Conservation (phyloP, 176 grass and related monocot species). For the Tuctoria greenei region DNA sequence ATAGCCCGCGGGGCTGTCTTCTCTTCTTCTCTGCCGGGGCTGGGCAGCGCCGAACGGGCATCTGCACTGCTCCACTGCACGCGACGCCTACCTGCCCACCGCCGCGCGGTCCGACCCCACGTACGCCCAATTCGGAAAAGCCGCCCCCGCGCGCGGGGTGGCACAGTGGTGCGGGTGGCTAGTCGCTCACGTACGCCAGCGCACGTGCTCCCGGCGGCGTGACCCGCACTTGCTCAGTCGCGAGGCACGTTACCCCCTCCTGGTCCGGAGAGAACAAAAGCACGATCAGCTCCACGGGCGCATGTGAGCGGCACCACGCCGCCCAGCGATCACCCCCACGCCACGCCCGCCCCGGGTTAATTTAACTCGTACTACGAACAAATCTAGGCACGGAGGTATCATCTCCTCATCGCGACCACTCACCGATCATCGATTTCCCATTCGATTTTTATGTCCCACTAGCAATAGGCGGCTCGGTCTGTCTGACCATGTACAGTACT, state of each 20-base stretch:
- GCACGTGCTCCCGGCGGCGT: slow-evolving; percentile 57
- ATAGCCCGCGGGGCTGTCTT: background rate
- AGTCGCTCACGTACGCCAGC: slow-evolving; percentile 27
- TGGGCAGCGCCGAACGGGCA: slow-evolving; percentile 5
- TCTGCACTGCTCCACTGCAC: background rate
- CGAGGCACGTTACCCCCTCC: slow-evolving; percentile 8
- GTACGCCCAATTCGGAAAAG: slow-evolving; percentile 17
- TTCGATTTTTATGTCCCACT: background rate
- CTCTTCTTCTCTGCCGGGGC: background rate
- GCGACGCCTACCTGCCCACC: slow-evolving; percentile 4
- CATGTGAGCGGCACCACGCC: slow-evolving; percentile 43
- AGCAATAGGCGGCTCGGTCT: background rate
- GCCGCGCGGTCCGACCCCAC: slow-evolving; percentile 6
- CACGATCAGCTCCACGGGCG: slow-evolving; percentile 2
- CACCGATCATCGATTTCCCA: background rate
- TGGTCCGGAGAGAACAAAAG: background rate
- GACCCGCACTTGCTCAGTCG: slow-evolving; percentile 42
- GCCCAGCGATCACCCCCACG: background rate
- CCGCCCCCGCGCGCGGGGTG: slow-evolving; percentile 25
- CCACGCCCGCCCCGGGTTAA: slow-evolving; percentile 16
- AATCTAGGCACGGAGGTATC: slow-evolving; percentile 26
- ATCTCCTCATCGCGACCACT: background rate
- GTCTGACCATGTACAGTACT: background rate
- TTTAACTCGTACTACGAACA: background rate
- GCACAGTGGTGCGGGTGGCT: background rate